Evolutionary conservation across 1,139 yeast species (phyloP).

Genomic region (Saccharomyces hybrid): DNA sequence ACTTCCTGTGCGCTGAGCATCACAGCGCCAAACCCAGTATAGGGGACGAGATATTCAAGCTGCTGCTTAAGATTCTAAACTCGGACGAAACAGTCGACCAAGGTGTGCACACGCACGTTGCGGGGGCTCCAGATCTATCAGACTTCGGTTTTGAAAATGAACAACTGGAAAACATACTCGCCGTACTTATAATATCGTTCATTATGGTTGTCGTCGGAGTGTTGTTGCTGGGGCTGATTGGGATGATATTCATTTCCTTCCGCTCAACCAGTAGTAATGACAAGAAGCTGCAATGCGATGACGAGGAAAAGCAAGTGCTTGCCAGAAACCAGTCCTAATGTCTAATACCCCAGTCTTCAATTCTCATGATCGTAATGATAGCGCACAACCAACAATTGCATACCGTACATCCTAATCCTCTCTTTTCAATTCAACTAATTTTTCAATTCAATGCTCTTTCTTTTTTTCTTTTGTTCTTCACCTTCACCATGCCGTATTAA

Average conservation of each 20-base stretch:
- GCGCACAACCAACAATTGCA: background rate
- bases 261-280: constrained; percentile 7
- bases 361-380: background rate
- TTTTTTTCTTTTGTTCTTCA: background rate
- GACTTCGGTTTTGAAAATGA: constrained; percentile 2
- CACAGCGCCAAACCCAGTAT: background rate
- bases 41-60: background rate
- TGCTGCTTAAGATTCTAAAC: background rate
- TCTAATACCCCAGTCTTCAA: background rate
- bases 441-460: background rate
- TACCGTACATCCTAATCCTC: background rate
- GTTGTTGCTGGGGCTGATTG: constrained; percentile 11
- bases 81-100: background rate
- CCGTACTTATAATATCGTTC: constrained; percentile 13
- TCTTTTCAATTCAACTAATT: background rate
- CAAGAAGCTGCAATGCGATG: constrained; percentile 6
- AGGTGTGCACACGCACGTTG: background rate
- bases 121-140: background rate
- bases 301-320: constrained; percentile 11
- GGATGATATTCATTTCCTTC: constrained; percentile 9
- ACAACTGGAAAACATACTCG: constrained; percentile 10
- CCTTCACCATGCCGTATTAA: background rate
- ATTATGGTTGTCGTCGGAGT: constrained; percentile 14
- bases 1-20: background rate
- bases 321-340: background rate